Evolutionary conservation across 225 moss, liverwort and hornwort species (phyloP), one percentile per base, ranked within the genome.

Genomic region (Pseudisothecium myosuroides): DNA sequence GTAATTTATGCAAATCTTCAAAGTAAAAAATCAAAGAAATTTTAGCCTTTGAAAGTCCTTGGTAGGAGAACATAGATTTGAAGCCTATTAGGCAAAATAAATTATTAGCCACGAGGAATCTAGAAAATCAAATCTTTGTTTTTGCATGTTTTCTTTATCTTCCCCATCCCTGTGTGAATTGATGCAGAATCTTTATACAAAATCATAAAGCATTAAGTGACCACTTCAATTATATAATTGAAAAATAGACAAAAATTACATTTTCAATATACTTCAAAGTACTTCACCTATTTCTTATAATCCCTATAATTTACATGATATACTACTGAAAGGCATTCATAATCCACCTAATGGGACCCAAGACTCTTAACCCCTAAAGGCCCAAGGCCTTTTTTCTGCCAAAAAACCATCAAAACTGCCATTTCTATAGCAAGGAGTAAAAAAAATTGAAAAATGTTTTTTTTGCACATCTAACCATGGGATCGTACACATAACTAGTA

Each of bases 341-440:
- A 32, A 31, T 18, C 7, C 1, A 11, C 7, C 7, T 0, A 0
- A 6, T 28, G 18, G 17, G 47, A 18, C 47, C 5, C 2, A 12
- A 32, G 11, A 49, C 5, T 47, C 7, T 31, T 56, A 56, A 56
- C 45, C 45, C 45, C 45, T 45, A 45, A 45, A 45, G 45, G n/a
- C n/a, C n/a, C n/a, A n/a, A n/a, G n/a, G n/a, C n/a, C n/a, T n/a
- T n/a, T n/a, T n/a, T n/a, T n/a, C n/a, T n/a, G n/a, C n/a, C n/a
- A n/a, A n/a, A n/a, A n/a, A n/a, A n/a, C n/a, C n/a, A n/a, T n/a
- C n/a, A n/a, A n/a, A n/a, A n/a, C n/a, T n/a, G n/a, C n/a, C n/a
- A n/a, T n/a, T n/a, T n/a, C n/a, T n/a, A n/a, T n/a, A n/a, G n/a
- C n/a, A n/a, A n/a, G n/a, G n/a, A n/a, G n/a, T n/a, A n/a, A n/a